Evolutionary conservation across 495 filamentous ascomycete species (phyloP).

Genomic region (Podospora conica): DNA sequence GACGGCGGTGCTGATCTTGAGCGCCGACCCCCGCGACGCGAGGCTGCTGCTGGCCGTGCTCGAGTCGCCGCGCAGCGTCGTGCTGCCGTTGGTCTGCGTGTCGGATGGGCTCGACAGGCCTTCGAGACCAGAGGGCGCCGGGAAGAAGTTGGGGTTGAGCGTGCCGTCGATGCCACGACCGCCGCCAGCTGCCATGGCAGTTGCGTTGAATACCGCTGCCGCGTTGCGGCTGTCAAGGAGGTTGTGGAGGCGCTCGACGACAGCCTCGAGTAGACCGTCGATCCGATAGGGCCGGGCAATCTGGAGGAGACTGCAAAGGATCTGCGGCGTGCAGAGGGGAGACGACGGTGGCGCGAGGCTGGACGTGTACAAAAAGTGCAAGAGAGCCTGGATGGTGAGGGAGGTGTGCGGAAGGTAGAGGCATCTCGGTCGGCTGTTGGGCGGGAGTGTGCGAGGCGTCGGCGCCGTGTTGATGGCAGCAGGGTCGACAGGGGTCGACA

Average conservation of each 20-base stretch:
- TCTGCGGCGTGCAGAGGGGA: slow-evolving; percentile 86
- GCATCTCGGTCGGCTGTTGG: slow-evolving; percentile 70
- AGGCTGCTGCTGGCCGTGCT: slow-evolving; percentile 1
- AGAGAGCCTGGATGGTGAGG: slow-evolving; percentile 77
- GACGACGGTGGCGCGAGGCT: slow-evolving; percentile 68
- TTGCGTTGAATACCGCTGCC: slow-evolving; percentile 95
- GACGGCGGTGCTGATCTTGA: slow-evolving; percentile 38
- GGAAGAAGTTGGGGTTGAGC: slow-evolving; percentile 45
- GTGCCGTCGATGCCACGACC: slow-evolving; percentile 61
- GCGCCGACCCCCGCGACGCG: slow-evolving; percentile 18
- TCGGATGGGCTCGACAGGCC: slow-evolving; percentile 24
- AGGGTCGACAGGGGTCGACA: slow-evolving; percentile 30
- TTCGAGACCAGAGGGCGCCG: slow-evolving; percentile 21
- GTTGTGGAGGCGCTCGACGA: slow-evolving; percentile 84
- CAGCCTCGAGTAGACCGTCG: slow-evolving; percentile 85
- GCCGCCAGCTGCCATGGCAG: slow-evolving; percentile 94
- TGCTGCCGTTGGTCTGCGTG: slow-evolving; percentile 19
- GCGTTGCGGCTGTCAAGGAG: slow-evolving; percentile 89
- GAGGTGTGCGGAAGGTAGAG: slow-evolving; percentile 90
- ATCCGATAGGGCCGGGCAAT: slow-evolving; percentile 88
- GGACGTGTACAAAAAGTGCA: slow-evolving; percentile 91
- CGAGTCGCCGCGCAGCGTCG: slow-evolving; percentile 7
- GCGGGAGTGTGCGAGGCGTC: slow-evolving; percentile 51
- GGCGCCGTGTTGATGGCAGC: slow-evolving; percentile 42
- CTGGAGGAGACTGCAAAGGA: slow-evolving; percentile 90